These are phyloP conservation scores for Yamadazyma conglobata DNA, from an alignment of 1,139 yeast genomes.

Conservation along the genomic window DNA sequence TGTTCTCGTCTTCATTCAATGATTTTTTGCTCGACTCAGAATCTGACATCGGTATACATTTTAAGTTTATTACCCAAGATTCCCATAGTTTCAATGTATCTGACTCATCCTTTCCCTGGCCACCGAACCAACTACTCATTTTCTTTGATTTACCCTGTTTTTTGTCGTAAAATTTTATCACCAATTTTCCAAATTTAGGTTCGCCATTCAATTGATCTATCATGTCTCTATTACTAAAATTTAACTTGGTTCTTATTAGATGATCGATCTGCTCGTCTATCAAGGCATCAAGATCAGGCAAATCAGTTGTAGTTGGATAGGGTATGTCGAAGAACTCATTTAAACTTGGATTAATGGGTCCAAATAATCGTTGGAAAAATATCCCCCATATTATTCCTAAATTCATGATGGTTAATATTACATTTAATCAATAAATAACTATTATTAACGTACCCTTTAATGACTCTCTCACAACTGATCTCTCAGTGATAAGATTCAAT, in stretches of 20 bases:
- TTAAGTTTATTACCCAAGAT: slow-evolving; percentile 37
- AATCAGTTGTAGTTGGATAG: slow-evolving; percentile 41
- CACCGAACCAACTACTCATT: slow-evolving; percentile 45
- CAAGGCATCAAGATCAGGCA: slow-evolving; percentile 42
- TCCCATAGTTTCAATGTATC: slow-evolving; percentile 36
- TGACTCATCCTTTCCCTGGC: slow-evolving; percentile 24
- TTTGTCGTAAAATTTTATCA: slow-evolving; percentile 28
- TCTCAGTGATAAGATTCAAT: slow-evolving; percentile 36
- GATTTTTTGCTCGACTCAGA: slow-evolving; percentile 1
- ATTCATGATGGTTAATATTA: slow-evolving; percentile 1
- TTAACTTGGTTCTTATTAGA: slow-evolving; percentile 30
- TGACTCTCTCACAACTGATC: slow-evolving; percentile 43
- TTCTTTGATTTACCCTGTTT: slow-evolving; percentile 27
- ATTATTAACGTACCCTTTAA: slow-evolving; percentile 36
- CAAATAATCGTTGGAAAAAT: slow-evolving; percentile 68
- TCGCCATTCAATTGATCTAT: slow-evolving; percentile 2
- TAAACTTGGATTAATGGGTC: slow-evolving; percentile 56
- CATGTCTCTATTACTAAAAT: slow-evolving; percentile 4
- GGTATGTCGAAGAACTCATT: slow-evolving; percentile 42
- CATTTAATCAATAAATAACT: neutral
- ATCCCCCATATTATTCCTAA: slow-evolving; percentile 63
- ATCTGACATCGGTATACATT: slow-evolving; percentile 28
- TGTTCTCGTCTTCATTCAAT: slow-evolving; percentile 9
- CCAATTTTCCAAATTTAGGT: slow-evolving; percentile 20
- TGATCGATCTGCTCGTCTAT: slow-evolving; percentile 41